Conservation (phyloP, 495 filamentous ascomycete species). For the Lophiostoma macrostomum region DNA sequence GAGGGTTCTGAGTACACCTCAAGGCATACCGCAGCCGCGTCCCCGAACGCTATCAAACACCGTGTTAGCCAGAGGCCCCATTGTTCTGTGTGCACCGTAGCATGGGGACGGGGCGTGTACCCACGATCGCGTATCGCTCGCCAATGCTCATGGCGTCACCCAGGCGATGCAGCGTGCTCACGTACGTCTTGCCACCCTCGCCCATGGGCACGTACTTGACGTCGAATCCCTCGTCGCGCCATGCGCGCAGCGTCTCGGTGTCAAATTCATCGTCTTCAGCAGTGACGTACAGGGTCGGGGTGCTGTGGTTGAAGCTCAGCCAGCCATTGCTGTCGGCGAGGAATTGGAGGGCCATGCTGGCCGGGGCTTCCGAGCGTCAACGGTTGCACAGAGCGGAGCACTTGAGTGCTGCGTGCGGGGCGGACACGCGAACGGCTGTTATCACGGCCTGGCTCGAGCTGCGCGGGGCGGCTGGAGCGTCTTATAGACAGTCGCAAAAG, state of each 20-base stretch:
- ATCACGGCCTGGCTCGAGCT: too few relatives aligned
- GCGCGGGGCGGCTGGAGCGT: too few relatives aligned
- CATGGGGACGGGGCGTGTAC: conserved; percentile 25
- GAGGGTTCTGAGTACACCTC: conserved; percentile 37
- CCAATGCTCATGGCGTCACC: conserved; percentile 37
- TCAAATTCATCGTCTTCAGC: conserved; percentile 64
- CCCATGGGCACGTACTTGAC: conserved; percentile 60
- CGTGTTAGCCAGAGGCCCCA: conserved; percentile 9
- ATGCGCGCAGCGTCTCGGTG: conserved; percentile 51
- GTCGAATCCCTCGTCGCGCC: conserved; percentile 66
- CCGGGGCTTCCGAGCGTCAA: neutral
- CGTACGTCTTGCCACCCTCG: conserved; percentile 53
- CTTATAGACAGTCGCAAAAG: too few relatives aligned
- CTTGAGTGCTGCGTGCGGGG: too few relatives aligned
- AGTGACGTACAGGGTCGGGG: conserved; percentile 61
- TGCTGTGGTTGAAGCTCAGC: conserved; percentile 34
- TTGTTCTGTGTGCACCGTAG: neutral
- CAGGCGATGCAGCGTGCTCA: conserved; percentile 44
- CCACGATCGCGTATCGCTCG: conserved; percentile 44
- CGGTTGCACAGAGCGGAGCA: neutral
- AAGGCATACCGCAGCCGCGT: conserved; percentile 41
- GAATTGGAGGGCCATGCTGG: conserved; percentile 32
- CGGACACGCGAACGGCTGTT: too few relatives aligned
- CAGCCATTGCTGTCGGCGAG: conserved; percentile 32
- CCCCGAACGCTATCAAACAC: conserved; percentile 38